Conservation (phyloP, 345 rosid genomes). For the Ceriops zippeliana region DNA sequence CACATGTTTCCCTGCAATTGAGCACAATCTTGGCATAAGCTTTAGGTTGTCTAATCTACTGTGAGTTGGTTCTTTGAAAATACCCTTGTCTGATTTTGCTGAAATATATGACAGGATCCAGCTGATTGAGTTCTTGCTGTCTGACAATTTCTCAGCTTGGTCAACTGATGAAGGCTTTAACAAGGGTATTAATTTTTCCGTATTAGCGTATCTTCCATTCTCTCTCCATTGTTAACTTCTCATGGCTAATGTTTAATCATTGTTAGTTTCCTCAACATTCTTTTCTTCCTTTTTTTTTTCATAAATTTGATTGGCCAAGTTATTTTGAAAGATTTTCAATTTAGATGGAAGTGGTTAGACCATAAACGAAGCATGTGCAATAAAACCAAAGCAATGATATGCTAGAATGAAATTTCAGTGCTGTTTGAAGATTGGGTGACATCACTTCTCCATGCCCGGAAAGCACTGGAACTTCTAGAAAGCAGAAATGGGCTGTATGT, state of each 20-base stretch:
- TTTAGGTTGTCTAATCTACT: background rate
- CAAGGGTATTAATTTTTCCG: slow-evolving; percentile 34
- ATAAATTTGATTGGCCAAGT: background rate
- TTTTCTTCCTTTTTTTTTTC: too few relatives aligned
- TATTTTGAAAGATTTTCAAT: background rate
- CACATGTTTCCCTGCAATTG: background rate
- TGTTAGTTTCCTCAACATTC: background rate
- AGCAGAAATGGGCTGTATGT: slow-evolving; percentile 69
- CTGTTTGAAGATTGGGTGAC: slow-evolving; percentile 71
- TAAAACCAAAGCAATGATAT: slow-evolving; percentile 8
- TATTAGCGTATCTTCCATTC: background rate
- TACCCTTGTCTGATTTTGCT: background rate
- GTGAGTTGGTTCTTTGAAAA: background rate
- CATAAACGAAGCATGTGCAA: background rate
- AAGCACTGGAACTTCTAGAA: slow-evolving; percentile 61
- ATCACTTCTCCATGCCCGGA: slow-evolving; percentile 59
- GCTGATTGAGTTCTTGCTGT: slow-evolving; percentile 67
- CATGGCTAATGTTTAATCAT: background rate
- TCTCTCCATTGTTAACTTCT: background rate
- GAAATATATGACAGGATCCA: slow-evolving; percentile 60
- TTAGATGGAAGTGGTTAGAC: background rate
- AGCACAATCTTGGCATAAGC: background rate
- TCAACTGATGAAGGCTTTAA: slow-evolving; percentile 47
- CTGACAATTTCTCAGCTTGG: slow-evolving; percentile 69
- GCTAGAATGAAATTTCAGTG: slow-evolving; percentile 37